A percentile compares a stretch with the other conserved stretches of the same genome.
Conservation (phyloP, 2,329 filamentous ascomycete species). For the Botrytis fragariae region DNA sequence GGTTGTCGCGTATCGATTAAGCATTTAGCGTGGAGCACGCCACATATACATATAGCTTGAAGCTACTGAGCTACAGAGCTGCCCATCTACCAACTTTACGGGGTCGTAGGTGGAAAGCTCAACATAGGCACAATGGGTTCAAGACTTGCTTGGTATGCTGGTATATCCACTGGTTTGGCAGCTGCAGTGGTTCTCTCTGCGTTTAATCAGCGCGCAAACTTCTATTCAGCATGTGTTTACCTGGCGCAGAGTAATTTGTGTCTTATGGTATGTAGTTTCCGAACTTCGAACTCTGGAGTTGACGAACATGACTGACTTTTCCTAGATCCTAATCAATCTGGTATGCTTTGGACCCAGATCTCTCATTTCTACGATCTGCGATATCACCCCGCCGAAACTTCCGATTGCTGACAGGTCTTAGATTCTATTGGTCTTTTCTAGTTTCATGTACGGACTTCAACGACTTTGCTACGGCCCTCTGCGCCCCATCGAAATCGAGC, state of each 20-base stretch:
- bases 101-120: neutral
- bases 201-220: conserved; percentile 93
- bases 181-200: conserved; percentile 82
- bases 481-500: conserved; percentile 91
- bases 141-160: conserved; percentile 49
- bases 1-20: neutral
- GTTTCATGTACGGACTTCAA: conserved; percentile 82
- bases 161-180: conserved; percentile 76
- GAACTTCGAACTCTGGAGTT: neutral
- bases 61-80: neutral
- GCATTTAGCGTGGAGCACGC: conserved; percentile 2
- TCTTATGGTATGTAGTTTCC: conserved; percentile 64
- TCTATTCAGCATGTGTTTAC: conserved; percentile 97
- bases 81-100: neutral
- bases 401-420: conserved; percentile 8
- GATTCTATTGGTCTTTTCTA: conserved; percentile 74
- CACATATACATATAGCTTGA: neutral
- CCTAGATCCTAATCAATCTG: conserved; percentile 84
- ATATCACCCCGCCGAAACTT: neutral
- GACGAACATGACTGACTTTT: conserved; percentile 18
- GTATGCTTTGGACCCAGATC: neutral
- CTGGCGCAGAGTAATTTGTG: conserved; percentile 95
- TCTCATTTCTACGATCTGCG: neutral
- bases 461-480: conserved; percentile 86
- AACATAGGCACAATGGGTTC: conserved; percentile 27